A percentile compares a stretch with the other conserved stretches of the same genome.
Evolutionary conservation across 2,329 filamentous ascomycete genomes (phyloP).

Genomic region (Talaromyces pinophilus): DNA sequence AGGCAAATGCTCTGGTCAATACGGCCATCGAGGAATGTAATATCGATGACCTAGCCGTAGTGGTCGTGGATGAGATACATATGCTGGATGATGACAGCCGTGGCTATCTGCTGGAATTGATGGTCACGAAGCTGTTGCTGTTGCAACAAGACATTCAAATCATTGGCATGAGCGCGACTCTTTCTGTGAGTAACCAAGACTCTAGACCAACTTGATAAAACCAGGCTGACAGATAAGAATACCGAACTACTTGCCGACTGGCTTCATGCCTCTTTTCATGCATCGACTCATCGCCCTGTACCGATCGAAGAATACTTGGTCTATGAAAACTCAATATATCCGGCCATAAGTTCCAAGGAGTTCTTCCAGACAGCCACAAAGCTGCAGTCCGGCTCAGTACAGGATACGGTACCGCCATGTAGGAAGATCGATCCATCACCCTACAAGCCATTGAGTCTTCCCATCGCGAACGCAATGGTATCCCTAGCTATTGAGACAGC

Average conservation of each 20-base stretch:
- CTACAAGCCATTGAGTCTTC: slow-evolving; percentile 64
- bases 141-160: slow-evolving; percentile 69
- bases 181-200: slow-evolving; percentile 57
- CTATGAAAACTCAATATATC: slow-evolving; percentile 68
- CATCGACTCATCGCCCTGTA: slow-evolving; percentile 72
- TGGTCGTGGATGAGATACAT: slow-evolving; percentile 77
- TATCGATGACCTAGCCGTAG: slow-evolving; percentile 63
- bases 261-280: slow-evolving; percentile 70
- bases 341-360: slow-evolving; percentile 59
- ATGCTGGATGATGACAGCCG: slow-evolving; percentile 77
- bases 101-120: slow-evolving; percentile 73
- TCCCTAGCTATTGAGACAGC: slow-evolving; percentile 70
- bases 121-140: slow-evolving; percentile 71
- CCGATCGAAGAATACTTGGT: slow-evolving; percentile 75
- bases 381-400: slow-evolving; percentile 40
- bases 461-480: slow-evolving; percentile 69
- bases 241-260: slow-evolving; percentile 68
- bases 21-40: slow-evolving; percentile 70
- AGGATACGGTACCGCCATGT: slow-evolving; percentile 39
- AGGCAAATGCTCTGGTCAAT: slow-evolving; percentile 76
- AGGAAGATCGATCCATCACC: slow-evolving; percentile 57
- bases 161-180: slow-evolving; percentile 76
- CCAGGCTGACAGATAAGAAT: slow-evolving; percentile 53
- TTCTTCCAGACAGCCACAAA: slow-evolving; percentile 61
- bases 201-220: not conserved